phyloP scores from a whole-genome alignment of 306 rosid genomes.

The Comarum palustre region DNA sequence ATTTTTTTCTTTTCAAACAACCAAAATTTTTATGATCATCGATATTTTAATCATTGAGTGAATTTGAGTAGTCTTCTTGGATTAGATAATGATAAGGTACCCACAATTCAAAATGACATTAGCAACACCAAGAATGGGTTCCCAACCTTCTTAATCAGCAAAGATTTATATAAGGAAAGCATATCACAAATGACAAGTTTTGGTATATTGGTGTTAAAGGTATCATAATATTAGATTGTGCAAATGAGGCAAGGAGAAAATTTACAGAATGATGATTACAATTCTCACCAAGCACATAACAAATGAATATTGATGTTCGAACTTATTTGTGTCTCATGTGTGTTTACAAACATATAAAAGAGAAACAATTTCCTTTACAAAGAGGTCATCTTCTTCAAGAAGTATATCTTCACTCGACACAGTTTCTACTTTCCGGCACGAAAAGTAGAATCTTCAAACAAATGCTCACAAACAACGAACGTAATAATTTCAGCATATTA shows the following conservation, averaged over 20 bases:
- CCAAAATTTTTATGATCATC: too few species aligned
- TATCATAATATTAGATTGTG: not conserved
- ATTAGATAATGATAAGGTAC: too few species aligned
- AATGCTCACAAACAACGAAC: rapidly evolving
- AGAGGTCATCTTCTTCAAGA: not conserved
- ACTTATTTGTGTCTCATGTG: too few species aligned
- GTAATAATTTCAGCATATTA: not conserved
- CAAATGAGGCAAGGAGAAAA: not conserved
- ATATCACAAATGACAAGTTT: not conserved
- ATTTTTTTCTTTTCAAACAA: too few species aligned
- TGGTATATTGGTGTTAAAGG: not conserved
- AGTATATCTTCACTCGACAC: not conserved
- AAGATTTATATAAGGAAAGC: not conserved
- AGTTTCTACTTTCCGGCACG: not conserved
- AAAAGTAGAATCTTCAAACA: not conserved
- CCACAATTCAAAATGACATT: not conserved
- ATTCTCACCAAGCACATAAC: not conserved
- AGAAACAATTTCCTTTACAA: not conserved
- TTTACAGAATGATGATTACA: not conserved
- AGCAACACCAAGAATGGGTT: not conserved
- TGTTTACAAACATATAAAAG: rapidly evolving
- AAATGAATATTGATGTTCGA: not conserved
- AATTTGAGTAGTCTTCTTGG: too few species aligned
- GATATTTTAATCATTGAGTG: too few species aligned
- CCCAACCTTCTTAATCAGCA: not conserved